Evolutionary conservation across 805 yeast genomes (phyloP).

Genomic region (Wickerhamomyces bisporus): DNA sequence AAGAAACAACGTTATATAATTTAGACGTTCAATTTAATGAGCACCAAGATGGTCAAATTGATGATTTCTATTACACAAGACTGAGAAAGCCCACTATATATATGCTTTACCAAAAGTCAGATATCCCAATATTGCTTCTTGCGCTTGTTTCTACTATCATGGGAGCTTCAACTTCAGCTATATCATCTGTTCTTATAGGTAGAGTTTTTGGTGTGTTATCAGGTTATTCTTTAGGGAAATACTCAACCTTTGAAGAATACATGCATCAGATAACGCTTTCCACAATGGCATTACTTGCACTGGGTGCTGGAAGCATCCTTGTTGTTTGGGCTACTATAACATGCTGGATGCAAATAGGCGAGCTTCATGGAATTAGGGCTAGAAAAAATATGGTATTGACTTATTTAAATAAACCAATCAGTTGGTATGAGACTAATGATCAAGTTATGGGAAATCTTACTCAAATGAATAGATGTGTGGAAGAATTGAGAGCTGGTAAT

Average conservation of each 20-base stretch:
- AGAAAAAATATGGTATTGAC: constrained; percentile 40
- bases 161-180: constrained; percentile 56
- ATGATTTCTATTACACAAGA: constrained; percentile 5
- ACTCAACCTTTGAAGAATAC: constrained; percentile 27
- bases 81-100: constrained; percentile 14
- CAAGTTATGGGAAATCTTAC: constrained; percentile 59
- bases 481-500: constrained; percentile 62
- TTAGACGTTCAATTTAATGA: constrained; percentile 14
- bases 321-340: constrained; percentile 50
- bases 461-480: constrained; percentile 66
- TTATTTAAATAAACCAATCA: constrained; percentile 40
- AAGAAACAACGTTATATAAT: constrained; percentile 6
- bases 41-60: neutral
- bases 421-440: constrained; percentile 59
- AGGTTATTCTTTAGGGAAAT: constrained; percentile 27
- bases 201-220: constrained; percentile 47
- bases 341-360: constrained; percentile 69
- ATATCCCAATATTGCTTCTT: constrained; percentile 20
- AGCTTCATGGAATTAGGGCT: constrained; percentile 55
- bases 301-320: constrained; percentile 43
- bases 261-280: constrained; percentile 32
- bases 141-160: constrained; percentile 37
- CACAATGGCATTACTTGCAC: constrained; percentile 36
- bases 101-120: constrained; percentile 21
- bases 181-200: constrained; percentile 62